Evolutionary conservation across 805 yeast genomes (phyloP), one percentile per base, ranked within the genome.

Genomic region (Lachancea cidri): DNA sequence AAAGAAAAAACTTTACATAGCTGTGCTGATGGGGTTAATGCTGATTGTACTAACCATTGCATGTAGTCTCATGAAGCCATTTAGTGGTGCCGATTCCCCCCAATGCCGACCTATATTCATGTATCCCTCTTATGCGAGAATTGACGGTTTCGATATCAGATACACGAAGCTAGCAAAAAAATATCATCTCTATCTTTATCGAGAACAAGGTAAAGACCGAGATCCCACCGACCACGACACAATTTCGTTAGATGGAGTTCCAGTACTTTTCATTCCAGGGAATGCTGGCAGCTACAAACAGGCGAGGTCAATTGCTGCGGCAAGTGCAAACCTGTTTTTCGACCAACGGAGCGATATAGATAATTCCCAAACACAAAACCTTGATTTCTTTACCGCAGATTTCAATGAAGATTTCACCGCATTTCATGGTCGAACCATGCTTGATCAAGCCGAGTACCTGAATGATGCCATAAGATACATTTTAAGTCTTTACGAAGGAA

Each of bases 341-440:
- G 72, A 73, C 3, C 33, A 57, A 13, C 35, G 45, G 35, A 48
- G 47, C 29, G 45, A 46, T 9, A 49, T 54, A 27, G 50, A 57
- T 41, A 54, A 59, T 30, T 44, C 52, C 24, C 40, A 51, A 24
- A 62, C 67, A 2, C 59, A 67, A 39, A 78, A 76, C 48, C 67
- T 86, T 39, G 98, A 93, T 60, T 84, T 89, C 60, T 91, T 88
- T 59, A 72, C 94, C 1, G 94, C 95, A 1, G 96, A 91, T 60
- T 93, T 91, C 67, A 88, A 89, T 56, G 98, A 89, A 63, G 98
- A 93, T 56, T 81, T 87, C 52, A 88, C 97, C 1, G 98, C 98
- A 0, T 86, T 91, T 61, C 97, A 91, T 61, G 98, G 98, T 1
- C 72, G 91, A 50, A 89, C 98, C 2, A 70, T 93, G 72, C 64